Evolutionary conservation across 2,329 filamentous ascomycete species (phyloP).

Genomic region (Cladorrhinum sp.): DNA sequence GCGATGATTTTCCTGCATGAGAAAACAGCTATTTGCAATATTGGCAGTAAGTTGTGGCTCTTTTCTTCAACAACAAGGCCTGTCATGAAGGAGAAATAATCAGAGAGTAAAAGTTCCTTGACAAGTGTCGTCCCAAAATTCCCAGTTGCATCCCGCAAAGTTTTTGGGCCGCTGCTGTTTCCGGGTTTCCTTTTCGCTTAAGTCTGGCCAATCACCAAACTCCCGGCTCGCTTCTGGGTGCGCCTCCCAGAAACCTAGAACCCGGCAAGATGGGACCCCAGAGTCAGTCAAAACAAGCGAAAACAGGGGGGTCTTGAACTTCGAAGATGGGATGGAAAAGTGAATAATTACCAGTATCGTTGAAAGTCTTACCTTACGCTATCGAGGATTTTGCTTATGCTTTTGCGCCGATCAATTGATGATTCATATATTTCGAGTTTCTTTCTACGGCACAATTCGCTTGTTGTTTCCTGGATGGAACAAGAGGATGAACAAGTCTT

Average conservation of each 20-base stretch:
- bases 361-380: too few species aligned
- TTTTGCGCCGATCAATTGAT: too few species aligned
- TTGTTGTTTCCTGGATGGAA: slow-evolving; percentile 6
- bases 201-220: slow-evolving; percentile 34
- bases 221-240: slow-evolving; percentile 33
- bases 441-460: not conserved
- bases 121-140: slow-evolving; percentile 1
- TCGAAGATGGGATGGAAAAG: not conserved
- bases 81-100: not conserved
- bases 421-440: too few species aligned
- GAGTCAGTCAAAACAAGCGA: not conserved
- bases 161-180: slow-evolving; percentile 5
- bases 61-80: not conserved
- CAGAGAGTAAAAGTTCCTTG: not conserved
- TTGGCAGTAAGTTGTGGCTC: too few species aligned
- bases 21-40: too few species aligned
- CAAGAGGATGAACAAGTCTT: not conserved
- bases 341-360: too few species aligned
- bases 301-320: not conserved
- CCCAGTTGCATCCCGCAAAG: slow-evolving; percentile 3
- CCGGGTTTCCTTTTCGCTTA: slow-evolving; percentile 34
- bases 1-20: too few species aligned
- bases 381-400: too few species aligned
- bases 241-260: slow-evolving; percentile 3
- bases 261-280: not conserved